Evolutionary conservation across 192 early-diverging fungal genomes (phyloP).

Genomic region (Mortierella antarctica): DNA sequence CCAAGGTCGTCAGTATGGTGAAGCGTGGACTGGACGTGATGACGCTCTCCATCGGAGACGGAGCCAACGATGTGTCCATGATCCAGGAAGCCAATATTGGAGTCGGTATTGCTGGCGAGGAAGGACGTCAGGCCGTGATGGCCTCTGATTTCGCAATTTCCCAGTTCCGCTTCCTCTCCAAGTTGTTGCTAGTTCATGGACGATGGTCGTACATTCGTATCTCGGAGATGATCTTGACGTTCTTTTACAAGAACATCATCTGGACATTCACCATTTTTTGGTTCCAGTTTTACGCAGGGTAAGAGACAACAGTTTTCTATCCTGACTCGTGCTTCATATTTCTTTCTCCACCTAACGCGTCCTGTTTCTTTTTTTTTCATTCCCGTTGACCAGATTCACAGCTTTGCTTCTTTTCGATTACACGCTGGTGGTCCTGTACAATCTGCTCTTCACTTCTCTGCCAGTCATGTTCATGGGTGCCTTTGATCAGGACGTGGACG

Average conservation of each 20-base stretch:
- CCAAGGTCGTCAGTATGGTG: constrained; percentile 91
- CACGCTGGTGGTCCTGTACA: constrained; percentile 90
- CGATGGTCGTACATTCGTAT: constrained; percentile 91
- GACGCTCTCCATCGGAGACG: constrained; percentile 95
- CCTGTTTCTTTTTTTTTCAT: neutral
- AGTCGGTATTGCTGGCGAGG: constrained; percentile 93
- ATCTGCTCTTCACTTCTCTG: constrained; percentile 87
- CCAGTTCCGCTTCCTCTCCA: constrained; percentile 88
- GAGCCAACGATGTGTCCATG: constrained; percentile 97
- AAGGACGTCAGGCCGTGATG: constrained; percentile 95
- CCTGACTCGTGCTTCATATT: neutral
- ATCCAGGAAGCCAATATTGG: constrained; percentile 98
- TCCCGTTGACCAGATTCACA: constrained; percentile 68
- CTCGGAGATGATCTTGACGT: constrained; percentile 88
- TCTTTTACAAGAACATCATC: constrained; percentile 96
- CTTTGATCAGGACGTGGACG: constrained; percentile 87
- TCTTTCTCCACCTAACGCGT: neutral
- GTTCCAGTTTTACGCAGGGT: constrained; percentile 90
- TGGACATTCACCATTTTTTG: constrained; percentile 91
- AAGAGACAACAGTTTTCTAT: constrained; percentile 11
- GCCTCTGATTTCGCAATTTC: constrained; percentile 93
- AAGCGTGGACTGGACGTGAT: constrained; percentile 84
- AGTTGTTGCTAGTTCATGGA: constrained; percentile 91
- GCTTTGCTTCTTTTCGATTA: constrained; percentile 86
- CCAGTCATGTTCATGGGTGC: constrained; percentile 80